phyloP scores from a whole-genome alignment of 176 grass and related monocot species.

The Carex parvula region DNA sequence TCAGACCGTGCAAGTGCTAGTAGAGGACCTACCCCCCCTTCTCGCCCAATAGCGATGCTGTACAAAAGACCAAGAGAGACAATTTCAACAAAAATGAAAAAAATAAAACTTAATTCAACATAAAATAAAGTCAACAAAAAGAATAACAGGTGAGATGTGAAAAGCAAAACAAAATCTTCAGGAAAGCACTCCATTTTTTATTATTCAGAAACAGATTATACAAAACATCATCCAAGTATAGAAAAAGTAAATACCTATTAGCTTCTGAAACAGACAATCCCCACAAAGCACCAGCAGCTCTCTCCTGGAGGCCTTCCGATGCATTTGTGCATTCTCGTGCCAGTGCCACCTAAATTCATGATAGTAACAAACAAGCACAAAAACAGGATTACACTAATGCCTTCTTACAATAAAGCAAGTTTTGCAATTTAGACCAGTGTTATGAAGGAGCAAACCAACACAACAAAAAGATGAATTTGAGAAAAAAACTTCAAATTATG shows the following conservation, averaged over 20 bases:
- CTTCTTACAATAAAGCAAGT: slow-evolving; percentile 13
- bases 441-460: neutral
- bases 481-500: neutral
- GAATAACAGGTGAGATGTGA: neutral
- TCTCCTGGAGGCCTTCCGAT: slow-evolving; percentile 98
- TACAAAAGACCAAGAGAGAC: slow-evolving; percentile 30
- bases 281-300: slow-evolving; percentile 97
- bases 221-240: neutral
- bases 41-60: slow-evolving; percentile 97
- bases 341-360: slow-evolving; percentile 68
- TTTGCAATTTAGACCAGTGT: slow-evolving; percentile 12
- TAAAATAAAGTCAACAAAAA: neutral
- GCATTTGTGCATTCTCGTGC: slow-evolving; percentile 82
- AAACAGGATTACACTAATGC: slow-evolving; percentile 24
- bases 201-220: neutral
- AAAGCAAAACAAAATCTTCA: neutral
- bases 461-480: neutral
- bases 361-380: slow-evolving; percentile 5
- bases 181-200: neutral
- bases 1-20: slow-evolving; percentile 87
- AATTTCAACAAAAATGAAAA: neutral
- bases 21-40: slow-evolving; percentile 89
- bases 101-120: slow-evolving; percentile 11
- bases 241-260: slow-evolving; percentile 66
- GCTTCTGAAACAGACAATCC: slow-evolving; percentile 98